Conservation (phyloP, 2,329 filamentous ascomycete genomes). For the Colletotrichum sp. region DNA sequence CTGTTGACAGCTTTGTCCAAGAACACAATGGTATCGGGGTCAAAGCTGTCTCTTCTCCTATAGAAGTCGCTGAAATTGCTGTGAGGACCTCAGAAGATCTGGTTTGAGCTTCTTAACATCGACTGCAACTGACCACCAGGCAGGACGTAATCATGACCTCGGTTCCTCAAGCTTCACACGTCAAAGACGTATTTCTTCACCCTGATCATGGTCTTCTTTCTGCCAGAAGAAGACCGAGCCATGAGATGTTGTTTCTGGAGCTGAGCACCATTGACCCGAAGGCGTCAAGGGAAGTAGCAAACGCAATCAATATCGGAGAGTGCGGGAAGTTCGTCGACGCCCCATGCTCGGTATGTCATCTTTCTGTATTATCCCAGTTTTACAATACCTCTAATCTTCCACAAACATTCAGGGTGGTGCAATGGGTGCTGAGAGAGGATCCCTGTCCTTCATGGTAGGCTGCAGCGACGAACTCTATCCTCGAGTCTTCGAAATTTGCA, state of each 20-base stretch:
- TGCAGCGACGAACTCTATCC: not conserved
- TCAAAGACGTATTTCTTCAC: not conserved
- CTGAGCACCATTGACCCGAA: not conserved
- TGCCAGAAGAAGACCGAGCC: not conserved
- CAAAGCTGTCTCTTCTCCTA: not conserved
- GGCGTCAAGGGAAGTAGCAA: not conserved
- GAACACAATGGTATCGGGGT: not conserved
- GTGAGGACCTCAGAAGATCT: not conserved
- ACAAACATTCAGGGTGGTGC: not conserved
- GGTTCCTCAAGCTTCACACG: not conserved
- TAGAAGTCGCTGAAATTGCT: not conserved
- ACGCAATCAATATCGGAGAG: not conserved
- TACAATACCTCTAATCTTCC: not conserved
- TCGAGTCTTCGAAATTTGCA: not conserved
- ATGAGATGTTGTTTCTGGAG: not conserved
- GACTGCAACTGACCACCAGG: not conserved
- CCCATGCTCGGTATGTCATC: not conserved
- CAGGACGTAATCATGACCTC: not conserved
- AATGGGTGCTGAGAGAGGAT: not conserved
- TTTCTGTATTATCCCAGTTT: accelerated
- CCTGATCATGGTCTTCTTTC: not conserved
- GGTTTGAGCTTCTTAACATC: not conserved
- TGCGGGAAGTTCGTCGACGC: not conserved
- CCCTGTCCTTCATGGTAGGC: conserved; percentile 23
- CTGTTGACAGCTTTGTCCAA: not conserved